Evolutionary conservation across 768 basidiomycete genomes (phyloP).

Genomic region (Agaricus subrufescens): DNA sequence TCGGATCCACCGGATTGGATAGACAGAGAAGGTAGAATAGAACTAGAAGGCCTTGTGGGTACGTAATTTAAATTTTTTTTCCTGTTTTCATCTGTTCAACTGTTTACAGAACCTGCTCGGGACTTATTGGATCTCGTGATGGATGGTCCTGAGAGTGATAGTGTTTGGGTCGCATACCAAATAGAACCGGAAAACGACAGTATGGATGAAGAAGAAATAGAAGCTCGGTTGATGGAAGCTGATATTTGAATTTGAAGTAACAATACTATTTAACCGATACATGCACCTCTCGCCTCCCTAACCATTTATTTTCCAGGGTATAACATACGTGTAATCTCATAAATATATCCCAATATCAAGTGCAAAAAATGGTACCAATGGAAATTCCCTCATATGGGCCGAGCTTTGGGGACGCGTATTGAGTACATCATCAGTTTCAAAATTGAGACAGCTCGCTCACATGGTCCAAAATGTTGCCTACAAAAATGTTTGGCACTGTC

Average conservation of each 20-base stretch:
- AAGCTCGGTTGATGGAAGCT: slow-evolving; percentile 38
- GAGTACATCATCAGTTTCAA: neutral
- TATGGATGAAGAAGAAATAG: slow-evolving; percentile 57
- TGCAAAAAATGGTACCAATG: slow-evolving; percentile 45
- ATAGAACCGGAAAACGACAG: slow-evolving; percentile 35
- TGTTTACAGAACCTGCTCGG: slow-evolving; percentile 47
- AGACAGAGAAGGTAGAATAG: slow-evolving; percentile 28
- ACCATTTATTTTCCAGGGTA: neutral
- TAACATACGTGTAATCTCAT: neutral
- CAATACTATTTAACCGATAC: neutral
- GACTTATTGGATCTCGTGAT: slow-evolving; percentile 64
- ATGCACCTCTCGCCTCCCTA: neutral
- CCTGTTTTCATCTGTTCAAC: slow-evolving; percentile 1
- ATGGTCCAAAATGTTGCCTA: slow-evolving; percentile 49
- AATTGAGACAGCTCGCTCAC: slow-evolving; percentile 18
- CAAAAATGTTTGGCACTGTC: slow-evolving; percentile 50
- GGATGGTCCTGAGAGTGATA: slow-evolving; percentile 67
- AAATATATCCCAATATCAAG: slow-evolving; percentile 5
- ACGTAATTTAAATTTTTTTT: slow-evolving; percentile 13
- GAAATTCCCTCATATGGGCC: slow-evolving; percentile 51
- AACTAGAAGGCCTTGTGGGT: slow-evolving; percentile 48
- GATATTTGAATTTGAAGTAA: slow-evolving; percentile 9
- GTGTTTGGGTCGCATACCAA: slow-evolving; percentile 59
- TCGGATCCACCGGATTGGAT: slow-evolving; percentile 65
- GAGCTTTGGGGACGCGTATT: slow-evolving; percentile 21